Conservation (phyloP, 2,329 filamentous ascomycete genomes). For the Colletotrichum scovillei region DNA sequence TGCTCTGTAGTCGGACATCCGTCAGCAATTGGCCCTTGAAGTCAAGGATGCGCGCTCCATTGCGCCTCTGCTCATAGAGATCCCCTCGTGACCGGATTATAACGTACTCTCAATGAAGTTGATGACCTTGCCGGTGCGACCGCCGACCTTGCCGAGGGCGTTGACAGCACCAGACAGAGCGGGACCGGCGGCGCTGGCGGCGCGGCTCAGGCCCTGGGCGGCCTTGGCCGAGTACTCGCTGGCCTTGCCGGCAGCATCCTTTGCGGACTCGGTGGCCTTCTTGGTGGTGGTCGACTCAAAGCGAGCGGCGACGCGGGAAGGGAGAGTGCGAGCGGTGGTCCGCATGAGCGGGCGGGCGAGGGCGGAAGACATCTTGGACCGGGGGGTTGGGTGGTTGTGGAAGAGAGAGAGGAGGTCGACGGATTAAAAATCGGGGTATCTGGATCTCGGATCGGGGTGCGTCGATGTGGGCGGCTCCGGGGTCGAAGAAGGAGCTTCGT, state of each 20-base stretch:
- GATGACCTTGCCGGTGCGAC: slow-evolving; percentile 83
- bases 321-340: slow-evolving; percentile 57
- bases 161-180: slow-evolving; percentile 79
- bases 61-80: neutral
- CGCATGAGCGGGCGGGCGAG: slow-evolving; percentile 58
- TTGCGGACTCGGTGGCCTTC: slow-evolving; percentile 57
- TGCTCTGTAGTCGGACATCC: slow-evolving; percentile 67
- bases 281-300: slow-evolving; percentile 69
- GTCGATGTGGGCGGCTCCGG: slow-evolving; percentile 43
- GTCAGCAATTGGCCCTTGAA: slow-evolving; percentile 11
- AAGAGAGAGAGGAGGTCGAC: slow-evolving; percentile 13
- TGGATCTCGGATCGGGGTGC: slow-evolving; percentile 34
- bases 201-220: slow-evolving; percentile 83
- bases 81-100: neutral
- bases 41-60: neutral
- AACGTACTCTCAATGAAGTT: slow-evolving; percentile 86
- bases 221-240: slow-evolving; percentile 72
- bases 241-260: slow-evolving; percentile 54
- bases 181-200: slow-evolving; percentile 82
- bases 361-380: slow-evolving; percentile 45
- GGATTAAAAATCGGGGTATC: slow-evolving; percentile 27
- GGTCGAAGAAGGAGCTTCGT: slow-evolving; percentile 40
- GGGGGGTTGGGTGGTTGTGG: neutral
- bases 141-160: slow-evolving; percentile 79
- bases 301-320: slow-evolving; percentile 60